Base-by-base conservation (phyloP, 192 early-diverging fungal species). In the Entomortierella lignicola region DNA sequence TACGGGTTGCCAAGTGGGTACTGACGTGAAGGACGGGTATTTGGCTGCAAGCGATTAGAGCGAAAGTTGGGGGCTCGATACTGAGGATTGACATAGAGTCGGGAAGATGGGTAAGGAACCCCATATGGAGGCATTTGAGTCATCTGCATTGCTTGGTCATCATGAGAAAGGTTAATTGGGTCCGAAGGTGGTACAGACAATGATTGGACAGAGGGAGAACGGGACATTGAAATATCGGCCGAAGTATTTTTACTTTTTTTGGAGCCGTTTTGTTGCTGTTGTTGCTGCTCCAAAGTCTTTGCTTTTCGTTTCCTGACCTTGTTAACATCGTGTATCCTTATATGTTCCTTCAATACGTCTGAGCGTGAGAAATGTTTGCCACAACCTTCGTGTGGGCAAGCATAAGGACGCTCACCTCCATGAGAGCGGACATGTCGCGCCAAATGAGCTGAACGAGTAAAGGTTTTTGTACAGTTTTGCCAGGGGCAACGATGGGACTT, bases 381-480 rank as follows among this genome's bases (percentile, higher is more conserved):
- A 71, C 93, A 94, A 31, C 88, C 79, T 15, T 85, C 83, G 4
- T 70, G 67, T 29, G 75, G 75, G 63, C 93, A 94, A 17, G 85
- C 89, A 65, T 89, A 91, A 11, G 93, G 93, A 65, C 90, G 86
- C 51, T 90, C 84, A 26, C 91, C 91, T 39, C 89, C 89, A 55
- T 94, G 93, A n/a, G 92, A 75, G 55, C 90, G 90, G 65, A 89
- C 87, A 73, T 94, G 93, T 26, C 96, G 92, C 75, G 95, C 96
- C 48, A 94, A 84, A 72, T 97, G 71, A 23, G 71, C 80, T 2
- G 80, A 73, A 20, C 71, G 80, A 1, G 80, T 81, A 41, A 81
- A 81, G 0, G 66, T 81, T 48, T 73, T 81, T 42, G 73, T 66
- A 58, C 75, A 79, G 30, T 79, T 79, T 26, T 61, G 62, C 75